A percentile compares a stretch with the other conserved stretches of the same genome.
phyloP scores from a whole-genome alignment of 768 basidiomycete genomes.

The Cystofilobasidium macerans region DNA sequence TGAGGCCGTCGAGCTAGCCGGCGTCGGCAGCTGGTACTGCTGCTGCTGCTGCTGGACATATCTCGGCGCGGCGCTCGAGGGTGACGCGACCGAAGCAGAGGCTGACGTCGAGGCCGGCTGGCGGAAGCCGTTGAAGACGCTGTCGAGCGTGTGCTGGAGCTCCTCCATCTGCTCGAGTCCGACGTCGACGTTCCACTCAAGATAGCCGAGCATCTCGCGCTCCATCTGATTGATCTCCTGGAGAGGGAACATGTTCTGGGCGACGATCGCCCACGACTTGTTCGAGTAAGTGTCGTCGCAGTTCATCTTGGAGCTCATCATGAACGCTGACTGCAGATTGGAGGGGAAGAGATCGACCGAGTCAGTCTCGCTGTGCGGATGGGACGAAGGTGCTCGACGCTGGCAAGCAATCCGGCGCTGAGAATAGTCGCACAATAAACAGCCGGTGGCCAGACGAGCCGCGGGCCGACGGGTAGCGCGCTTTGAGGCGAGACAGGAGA shows the following conservation, averaged over 20 bases:
- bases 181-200: conserved; percentile 61
- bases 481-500: conserved; percentile 72
- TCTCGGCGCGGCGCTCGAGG: not conserved
- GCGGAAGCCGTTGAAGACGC: not conserved
- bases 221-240: conserved; percentile 88
- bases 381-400: conserved; percentile 56
- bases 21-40: not conserved
- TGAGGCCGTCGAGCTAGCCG: not conserved
- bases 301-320: conserved; percentile 75
- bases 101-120: not conserved
- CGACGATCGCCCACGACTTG: conserved; percentile 84
- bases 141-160: conserved; percentile 32
- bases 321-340: conserved; percentile 54
- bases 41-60: not conserved
- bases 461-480: conserved; percentile 79
- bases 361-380: conserved; percentile 53
- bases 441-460: conserved; percentile 82
- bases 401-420: not conserved
- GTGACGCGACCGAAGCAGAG: too few relatives aligned
- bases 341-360: not conserved
- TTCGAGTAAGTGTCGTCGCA: conserved; percentile 91
- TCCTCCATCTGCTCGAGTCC: conserved; percentile 37
- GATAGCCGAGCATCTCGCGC: conserved; percentile 80
- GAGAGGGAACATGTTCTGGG: conserved; percentile 71
- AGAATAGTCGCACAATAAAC: conserved; percentile 33